phyloP scores from a whole-genome alignment of 495 filamentous ascomycete species.

The Penicillium bialowiezense region DNA sequence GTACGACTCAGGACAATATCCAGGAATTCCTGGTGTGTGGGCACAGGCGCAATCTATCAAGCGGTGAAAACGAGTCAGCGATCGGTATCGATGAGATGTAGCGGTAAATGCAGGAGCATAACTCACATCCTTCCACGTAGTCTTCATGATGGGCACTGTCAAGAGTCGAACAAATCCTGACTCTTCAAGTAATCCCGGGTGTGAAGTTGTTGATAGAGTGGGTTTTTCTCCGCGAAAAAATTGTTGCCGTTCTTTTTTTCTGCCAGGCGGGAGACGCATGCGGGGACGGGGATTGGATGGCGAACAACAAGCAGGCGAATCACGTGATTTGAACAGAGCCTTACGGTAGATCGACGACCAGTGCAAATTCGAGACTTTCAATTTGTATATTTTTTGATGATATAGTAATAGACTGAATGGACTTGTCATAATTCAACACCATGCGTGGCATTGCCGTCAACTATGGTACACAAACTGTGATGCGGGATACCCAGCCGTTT shows the following conservation, averaged over 20 bases:
- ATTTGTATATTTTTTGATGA: background rate
- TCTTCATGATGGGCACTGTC: slow-evolving; percentile 59
- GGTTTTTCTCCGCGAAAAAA: slow-evolving; percentile 28
- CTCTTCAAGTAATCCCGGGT: slow-evolving; percentile 16
- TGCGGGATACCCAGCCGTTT: slow-evolving; percentile 10
- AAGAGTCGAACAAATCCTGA: slow-evolving; percentile 26
- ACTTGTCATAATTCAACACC: background rate
- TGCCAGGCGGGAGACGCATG: slow-evolving; percentile 37
- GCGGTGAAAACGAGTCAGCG: slow-evolving; percentile 33
- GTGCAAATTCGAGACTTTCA: background rate
- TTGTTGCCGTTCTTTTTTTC: slow-evolving; percentile 30
- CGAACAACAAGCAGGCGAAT: slow-evolving; percentile 19
- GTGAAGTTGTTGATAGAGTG: slow-evolving; percentile 25
- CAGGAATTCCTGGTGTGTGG: slow-evolving; percentile 90
- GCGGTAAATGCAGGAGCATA: background rate
- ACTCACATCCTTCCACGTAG: slow-evolving; percentile 65
- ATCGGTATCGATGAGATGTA: slow-evolving; percentile 2
- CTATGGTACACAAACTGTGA: slow-evolving; percentile 28
- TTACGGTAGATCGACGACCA: background rate
- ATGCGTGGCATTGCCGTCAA: slow-evolving; percentile 17
- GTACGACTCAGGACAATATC: slow-evolving; percentile 95
- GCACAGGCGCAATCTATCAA: slow-evolving; percentile 76
- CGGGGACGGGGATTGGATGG: slow-evolving; percentile 28
- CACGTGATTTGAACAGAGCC: background rate
- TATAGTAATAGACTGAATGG: too few species aligned